These are phyloP conservation scores for Blastosporella zonata DNA, from an alignment of 1,284 basidiomycete genomes.

Conservation along the genomic window DNA sequence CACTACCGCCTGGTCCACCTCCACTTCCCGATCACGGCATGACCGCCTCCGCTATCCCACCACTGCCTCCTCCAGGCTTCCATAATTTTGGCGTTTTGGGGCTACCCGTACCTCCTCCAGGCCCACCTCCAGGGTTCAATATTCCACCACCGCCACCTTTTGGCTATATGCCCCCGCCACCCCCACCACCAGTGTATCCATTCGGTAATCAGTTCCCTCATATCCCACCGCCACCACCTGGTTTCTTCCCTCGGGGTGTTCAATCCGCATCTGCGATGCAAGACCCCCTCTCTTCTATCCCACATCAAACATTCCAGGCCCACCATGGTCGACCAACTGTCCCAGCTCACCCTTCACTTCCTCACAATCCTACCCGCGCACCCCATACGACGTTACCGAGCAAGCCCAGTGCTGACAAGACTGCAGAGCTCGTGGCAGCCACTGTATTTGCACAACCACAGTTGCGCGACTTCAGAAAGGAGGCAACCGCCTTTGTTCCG, in stretches of 20 bases:
- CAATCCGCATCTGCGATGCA: constrained; percentile 52
- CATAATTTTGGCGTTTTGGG: constrained; percentile 19
- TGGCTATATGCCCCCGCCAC: neutral
- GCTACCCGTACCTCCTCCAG: constrained; percentile 23
- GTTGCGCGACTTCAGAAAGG: constrained; percentile 88
- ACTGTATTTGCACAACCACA: constrained; percentile 81
- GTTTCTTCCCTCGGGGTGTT: constrained; percentile 53
- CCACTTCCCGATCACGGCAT: constrained; percentile 3
- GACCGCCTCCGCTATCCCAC: neutral
- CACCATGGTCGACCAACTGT: constrained; percentile 38
- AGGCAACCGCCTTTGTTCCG: constrained; percentile 87
- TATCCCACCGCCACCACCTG: constrained; percentile 49
- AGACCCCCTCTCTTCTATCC: constrained; percentile 60
- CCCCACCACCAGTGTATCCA: constrained; percentile 27
- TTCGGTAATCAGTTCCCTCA: constrained; percentile 17
- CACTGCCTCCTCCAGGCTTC: constrained; percentile 19
- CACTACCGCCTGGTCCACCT: constrained; percentile 18
- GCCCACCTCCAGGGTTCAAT: constrained; percentile 22
- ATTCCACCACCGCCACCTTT: constrained; percentile 20
- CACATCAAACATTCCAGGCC: constrained; percentile 66
- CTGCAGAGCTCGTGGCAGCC: constrained; percentile 44
- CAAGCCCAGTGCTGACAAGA: constrained; percentile 36
- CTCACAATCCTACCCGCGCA: constrained; percentile 27
- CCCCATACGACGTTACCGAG: constrained; percentile 20
- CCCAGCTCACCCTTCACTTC: constrained; percentile 35